Conservation (phyloP, 2,329 filamentous ascomycete species). For the Ceratocystis lukuohia region DNA sequence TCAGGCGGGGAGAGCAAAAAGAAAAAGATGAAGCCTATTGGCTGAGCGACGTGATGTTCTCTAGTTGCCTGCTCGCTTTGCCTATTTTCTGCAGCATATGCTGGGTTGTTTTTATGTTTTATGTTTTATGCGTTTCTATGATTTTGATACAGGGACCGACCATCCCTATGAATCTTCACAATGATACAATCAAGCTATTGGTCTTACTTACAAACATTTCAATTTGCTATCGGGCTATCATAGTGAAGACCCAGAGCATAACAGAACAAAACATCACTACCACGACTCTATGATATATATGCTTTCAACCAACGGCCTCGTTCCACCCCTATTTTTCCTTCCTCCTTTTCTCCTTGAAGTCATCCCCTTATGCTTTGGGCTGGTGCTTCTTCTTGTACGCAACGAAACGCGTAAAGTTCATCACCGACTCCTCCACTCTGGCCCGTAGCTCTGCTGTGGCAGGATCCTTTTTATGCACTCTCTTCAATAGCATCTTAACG, state of each 20-base stretch:
- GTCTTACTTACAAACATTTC: background rate
- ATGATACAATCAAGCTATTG: background rate
- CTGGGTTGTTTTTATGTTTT: background rate
- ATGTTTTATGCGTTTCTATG: constrained; percentile 4
- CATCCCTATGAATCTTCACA: background rate
- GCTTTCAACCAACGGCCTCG: background rate
- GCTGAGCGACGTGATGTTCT: constrained; percentile 27
- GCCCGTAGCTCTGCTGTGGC: constrained; percentile 41
- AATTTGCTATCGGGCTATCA: background rate
- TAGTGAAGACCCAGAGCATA: background rate
- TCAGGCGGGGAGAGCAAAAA: constrained; percentile 48
- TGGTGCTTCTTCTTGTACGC: constrained; percentile 50
- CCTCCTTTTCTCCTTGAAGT: background rate
- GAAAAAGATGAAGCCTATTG: constrained; percentile 57
- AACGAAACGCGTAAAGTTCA: constrained; percentile 50
- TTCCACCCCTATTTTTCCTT: background rate
- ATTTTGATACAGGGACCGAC: constrained; percentile 1
- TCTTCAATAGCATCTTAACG: constrained; percentile 43
- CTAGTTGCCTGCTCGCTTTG: background rate
- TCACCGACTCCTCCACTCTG: constrained; percentile 45
- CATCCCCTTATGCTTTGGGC: constrained; percentile 24
- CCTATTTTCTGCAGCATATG: background rate
- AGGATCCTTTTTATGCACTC: constrained; percentile 42
- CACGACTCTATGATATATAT: background rate
- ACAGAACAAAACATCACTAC: background rate